phyloP scores from a whole-genome alignment of 805 yeast species.

The Grigorovia yakushimaensis region DNA sequence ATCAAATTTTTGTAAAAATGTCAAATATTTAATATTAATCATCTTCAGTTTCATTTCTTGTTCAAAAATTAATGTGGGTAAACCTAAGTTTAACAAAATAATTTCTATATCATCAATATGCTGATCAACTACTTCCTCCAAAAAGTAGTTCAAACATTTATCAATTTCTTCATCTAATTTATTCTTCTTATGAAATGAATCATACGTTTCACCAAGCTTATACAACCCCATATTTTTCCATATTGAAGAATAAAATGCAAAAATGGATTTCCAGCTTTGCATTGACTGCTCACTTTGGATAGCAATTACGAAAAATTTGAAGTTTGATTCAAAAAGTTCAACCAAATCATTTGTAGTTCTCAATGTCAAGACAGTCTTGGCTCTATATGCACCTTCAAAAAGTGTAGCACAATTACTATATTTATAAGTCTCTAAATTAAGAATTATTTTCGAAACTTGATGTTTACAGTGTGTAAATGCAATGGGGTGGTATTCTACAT shows the following conservation, averaged over 20 bases:
- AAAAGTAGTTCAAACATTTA: constrained; percentile 1
- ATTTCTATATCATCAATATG: constrained; percentile 34
- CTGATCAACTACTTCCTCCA: neutral
- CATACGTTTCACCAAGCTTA: constrained; percentile 11
- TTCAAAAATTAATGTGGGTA: constrained; percentile 24
- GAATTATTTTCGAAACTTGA: neutral
- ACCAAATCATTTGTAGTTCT: constrained; percentile 40
- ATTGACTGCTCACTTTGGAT: constrained; percentile 32
- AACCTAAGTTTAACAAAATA: constrained; percentile 31
- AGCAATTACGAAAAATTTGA: constrained; percentile 47
- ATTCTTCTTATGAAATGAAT: neutral
- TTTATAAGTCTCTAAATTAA: neutral
- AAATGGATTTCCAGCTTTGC: constrained; percentile 1
- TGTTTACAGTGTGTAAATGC: constrained; percentile 26
- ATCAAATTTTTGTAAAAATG: constrained; percentile 16
- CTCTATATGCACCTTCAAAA: constrained; percentile 52
- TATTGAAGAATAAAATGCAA: constrained; percentile 5
- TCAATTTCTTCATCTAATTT: constrained; percentile 8
- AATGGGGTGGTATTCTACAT: constrained; percentile 54
- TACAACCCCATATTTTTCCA: constrained; percentile 19
- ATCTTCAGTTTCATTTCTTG: constrained; percentile 34
- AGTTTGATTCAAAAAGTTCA: constrained; percentile 43
- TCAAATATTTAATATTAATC: constrained; percentile 34
- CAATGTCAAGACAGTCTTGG: constrained; percentile 49
- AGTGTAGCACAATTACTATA: constrained; percentile 7